Conservation (phyloP, 345 rosid genomes). For the Mangifera indica region DNA sequence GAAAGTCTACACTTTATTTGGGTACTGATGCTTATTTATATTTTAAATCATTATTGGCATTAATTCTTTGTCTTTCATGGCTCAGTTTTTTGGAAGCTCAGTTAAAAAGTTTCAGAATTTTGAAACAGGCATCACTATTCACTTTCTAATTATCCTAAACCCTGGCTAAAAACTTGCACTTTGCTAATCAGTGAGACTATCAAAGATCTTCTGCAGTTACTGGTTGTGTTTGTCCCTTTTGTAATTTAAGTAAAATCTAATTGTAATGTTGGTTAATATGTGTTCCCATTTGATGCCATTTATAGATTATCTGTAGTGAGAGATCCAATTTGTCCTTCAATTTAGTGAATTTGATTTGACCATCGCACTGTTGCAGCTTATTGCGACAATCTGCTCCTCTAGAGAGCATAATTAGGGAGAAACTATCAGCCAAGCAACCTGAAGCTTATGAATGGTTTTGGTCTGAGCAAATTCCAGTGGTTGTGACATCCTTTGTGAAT, state of each 20-base stretch:
- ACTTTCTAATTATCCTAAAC: neutral
- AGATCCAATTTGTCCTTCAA: constrained; percentile 2
- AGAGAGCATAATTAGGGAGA: constrained; percentile 78
- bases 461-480: constrained; percentile 70
- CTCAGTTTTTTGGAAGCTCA: neutral
- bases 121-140: neutral
- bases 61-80: neutral
- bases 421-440: constrained; percentile 73
- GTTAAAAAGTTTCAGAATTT: neutral
- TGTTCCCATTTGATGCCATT: neutral
- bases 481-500: constrained; percentile 58
- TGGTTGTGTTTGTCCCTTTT: neutral
- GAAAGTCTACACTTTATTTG: too few relatives aligned
- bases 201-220: neutral
- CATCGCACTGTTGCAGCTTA: constrained; percentile 53
- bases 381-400: constrained; percentile 71
- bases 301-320: neutral
- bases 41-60: neutral
- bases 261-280: neutral
- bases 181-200: neutral
- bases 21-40: neutral
- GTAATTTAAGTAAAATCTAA: neutral
- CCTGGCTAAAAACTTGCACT: neutral
- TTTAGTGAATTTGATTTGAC: constrained; percentile 13
- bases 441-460: constrained; percentile 79